Evolutionary conservation across 2,329 filamentous ascomycete genomes (phyloP).

Genomic region (Myotisia sp.): DNA sequence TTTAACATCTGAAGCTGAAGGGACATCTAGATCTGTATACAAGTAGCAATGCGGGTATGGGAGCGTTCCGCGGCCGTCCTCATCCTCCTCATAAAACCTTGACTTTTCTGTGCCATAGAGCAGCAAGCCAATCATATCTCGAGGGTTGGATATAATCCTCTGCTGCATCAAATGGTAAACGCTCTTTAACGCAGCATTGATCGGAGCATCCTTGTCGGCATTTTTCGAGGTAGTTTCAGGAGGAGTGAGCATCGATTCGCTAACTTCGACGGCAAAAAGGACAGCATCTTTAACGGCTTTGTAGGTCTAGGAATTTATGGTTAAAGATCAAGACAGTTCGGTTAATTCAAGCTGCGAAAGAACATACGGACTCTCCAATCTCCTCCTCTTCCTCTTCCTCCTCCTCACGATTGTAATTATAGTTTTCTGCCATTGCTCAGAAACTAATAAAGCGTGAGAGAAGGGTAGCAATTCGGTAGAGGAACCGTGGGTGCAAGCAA

Average conservation of each 20-base stretch:
- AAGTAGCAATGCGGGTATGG: constrained; percentile 87
- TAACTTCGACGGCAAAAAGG: constrained; percentile 90
- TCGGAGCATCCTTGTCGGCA: constrained; percentile 60
- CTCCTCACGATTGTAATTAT: constrained; percentile 23
- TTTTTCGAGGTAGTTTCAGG: constrained; percentile 55
- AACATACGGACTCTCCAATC: constrained; percentile 30
- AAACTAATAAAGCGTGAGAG: too few species aligned
- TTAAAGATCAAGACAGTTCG: neutral
- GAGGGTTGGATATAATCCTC: constrained; percentile 90
- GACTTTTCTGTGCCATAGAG: constrained; percentile 81
- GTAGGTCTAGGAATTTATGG: constrained; percentile 48
- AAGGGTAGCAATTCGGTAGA: too few species aligned
- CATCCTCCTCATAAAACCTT: constrained; percentile 57
- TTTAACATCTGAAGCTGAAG: constrained; percentile 76
- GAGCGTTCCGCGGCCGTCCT: constrained; percentile 40
- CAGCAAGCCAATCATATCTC: constrained; percentile 91
- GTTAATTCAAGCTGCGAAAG: neutral
- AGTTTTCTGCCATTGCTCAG: constrained; percentile 30
- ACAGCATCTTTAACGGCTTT: constrained; percentile 93
- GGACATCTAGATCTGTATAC: constrained; percentile 74
- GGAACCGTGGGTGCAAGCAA: too few species aligned
- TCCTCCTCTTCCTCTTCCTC: constrained; percentile 34
- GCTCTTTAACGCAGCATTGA: constrained; percentile 77
- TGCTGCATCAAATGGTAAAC: constrained; percentile 95
- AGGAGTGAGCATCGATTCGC: constrained; percentile 63